These are phyloP conservation scores for Kregervanrija fluxuum DNA, from an alignment of 805 yeast genomes.

Conservation along the genomic window DNA sequence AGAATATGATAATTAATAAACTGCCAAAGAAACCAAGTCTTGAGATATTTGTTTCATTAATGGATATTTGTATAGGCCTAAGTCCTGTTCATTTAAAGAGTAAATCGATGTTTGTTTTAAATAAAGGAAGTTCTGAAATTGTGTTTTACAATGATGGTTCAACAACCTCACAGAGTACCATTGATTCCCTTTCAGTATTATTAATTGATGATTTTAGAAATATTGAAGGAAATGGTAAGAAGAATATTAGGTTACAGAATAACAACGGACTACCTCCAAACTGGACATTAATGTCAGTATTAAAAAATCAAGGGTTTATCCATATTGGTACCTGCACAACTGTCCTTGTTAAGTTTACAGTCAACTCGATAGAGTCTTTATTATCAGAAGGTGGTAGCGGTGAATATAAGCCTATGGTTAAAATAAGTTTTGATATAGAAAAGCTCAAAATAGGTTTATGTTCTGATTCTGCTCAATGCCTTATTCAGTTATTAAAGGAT, in stretches of 20 bases:
- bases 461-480: constrained; percentile 77
- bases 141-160: constrained; percentile 24
- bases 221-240: constrained; percentile 24
- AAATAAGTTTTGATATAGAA: constrained; percentile 43
- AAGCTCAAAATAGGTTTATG: constrained; percentile 49
- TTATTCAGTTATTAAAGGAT: constrained; percentile 62
- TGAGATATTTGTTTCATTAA: constrained; percentile 27
- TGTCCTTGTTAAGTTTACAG: constrained; percentile 27
- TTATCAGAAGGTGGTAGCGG: neutral
- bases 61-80: constrained; percentile 54
- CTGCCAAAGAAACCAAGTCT: neutral
- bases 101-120: constrained; percentile 44
- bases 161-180: constrained; percentile 24
- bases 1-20: neutral
- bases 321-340: constrained; percentile 41
- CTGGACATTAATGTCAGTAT: constrained; percentile 36
- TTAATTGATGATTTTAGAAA: constrained; percentile 56
- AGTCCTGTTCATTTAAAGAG: constrained; percentile 54
- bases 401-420: constrained; percentile 27
- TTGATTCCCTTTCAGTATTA: constrained; percentile 43
- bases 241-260: constrained; percentile 5
- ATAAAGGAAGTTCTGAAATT: constrained; percentile 49
- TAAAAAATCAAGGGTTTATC: constrained; percentile 43
- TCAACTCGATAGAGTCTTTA: constrained; percentile 6
- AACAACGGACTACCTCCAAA: constrained; percentile 13